Conservation (phyloP, 345 rosid genomes). For the Cardamine chenopodiifolia region DNA sequence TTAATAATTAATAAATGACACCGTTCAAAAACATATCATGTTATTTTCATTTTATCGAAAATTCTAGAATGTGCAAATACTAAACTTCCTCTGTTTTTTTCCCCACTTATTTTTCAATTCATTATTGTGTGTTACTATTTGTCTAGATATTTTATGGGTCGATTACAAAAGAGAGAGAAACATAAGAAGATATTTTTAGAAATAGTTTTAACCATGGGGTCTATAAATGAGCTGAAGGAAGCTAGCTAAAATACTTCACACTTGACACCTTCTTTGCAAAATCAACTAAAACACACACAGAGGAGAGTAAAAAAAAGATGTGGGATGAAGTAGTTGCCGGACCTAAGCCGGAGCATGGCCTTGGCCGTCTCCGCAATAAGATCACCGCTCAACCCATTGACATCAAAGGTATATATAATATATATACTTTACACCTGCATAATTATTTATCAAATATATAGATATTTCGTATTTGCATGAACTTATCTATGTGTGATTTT, state of each 20-base stretch:
- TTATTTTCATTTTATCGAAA: neutral
- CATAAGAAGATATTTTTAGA: constrained; percentile 12
- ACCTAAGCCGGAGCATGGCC: constrained; percentile 92
- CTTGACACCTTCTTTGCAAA: neutral
- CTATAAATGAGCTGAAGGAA: constrained; percentile 24
- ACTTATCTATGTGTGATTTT: neutral
- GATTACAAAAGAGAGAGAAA: neutral
- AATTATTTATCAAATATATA: neutral
- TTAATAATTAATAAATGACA: neutral
- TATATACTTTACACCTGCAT: neutral
- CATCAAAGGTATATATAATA: constrained; percentile 43
- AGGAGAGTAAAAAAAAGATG: constrained; percentile 38
- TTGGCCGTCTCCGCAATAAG: constrained; percentile 67
- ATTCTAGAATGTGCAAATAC: neutral
- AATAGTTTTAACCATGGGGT: constrained; percentile 3
- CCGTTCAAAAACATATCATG: neutral
- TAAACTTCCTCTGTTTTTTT: neutral
- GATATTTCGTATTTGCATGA: neutral
- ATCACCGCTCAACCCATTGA: constrained; percentile 49
- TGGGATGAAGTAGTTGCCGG: constrained; percentile 95
- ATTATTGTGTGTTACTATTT: neutral
- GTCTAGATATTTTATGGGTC: constrained; percentile 30
- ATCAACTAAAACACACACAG: neutral
- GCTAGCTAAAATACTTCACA: neutral
- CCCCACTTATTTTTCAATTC: neutral